A percentile compares a stretch with the other conserved stretches of the same genome.
These are phyloP conservation scores for Pythium phragmiticola DNA, from an alignment of 352 stramenopile species.

Conservation along the genomic window DNA sequence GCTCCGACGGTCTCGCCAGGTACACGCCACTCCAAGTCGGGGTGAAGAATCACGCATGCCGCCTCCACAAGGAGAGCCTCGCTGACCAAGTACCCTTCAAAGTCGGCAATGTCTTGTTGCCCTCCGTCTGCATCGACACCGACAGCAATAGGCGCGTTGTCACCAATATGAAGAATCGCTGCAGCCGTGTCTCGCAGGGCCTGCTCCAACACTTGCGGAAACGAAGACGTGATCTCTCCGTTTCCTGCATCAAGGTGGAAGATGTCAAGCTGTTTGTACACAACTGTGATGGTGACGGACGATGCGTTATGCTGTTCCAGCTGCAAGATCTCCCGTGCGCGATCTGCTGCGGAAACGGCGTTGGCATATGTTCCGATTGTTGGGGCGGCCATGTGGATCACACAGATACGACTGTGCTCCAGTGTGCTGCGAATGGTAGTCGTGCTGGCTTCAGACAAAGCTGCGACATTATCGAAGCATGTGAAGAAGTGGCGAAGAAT, in stretches of 20 bases:
- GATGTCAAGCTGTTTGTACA: constrained; percentile 10
- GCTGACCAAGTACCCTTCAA: constrained; percentile 58
- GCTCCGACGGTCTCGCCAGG: constrained; percentile 52
- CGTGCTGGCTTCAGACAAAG: neutral
- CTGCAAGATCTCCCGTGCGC: neutral
- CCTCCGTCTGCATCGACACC: neutral
- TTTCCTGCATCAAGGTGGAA: neutral
- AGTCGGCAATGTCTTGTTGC: constrained; percentile 23
- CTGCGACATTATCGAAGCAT: constrained; percentile 3
- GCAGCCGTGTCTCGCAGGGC: constrained; percentile 10
- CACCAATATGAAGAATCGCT: constrained; percentile 12
- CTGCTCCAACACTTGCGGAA: neutral
- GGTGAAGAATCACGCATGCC: constrained; percentile 41
- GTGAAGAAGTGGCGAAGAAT: constrained; percentile 13
- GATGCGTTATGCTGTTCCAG: neutral
- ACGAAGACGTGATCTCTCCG: neutral
- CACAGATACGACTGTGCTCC: constrained; percentile 8
- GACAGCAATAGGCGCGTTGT: neutral
- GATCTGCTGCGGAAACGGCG: neutral
- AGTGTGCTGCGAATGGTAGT: constrained; percentile 4
- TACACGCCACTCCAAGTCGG: constrained; percentile 35
- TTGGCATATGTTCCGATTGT: neutral
- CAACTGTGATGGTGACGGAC: constrained; percentile 4
- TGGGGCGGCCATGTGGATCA: neutral
- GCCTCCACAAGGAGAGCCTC: constrained; percentile 61